A percentile compares a stretch with the other conserved stretches of the same genome.
These are phyloP conservation scores for Fusarium austroafricanum DNA, from an alignment of 2,329 filamentous ascomycete species.

Conservation along the genomic window DNA sequence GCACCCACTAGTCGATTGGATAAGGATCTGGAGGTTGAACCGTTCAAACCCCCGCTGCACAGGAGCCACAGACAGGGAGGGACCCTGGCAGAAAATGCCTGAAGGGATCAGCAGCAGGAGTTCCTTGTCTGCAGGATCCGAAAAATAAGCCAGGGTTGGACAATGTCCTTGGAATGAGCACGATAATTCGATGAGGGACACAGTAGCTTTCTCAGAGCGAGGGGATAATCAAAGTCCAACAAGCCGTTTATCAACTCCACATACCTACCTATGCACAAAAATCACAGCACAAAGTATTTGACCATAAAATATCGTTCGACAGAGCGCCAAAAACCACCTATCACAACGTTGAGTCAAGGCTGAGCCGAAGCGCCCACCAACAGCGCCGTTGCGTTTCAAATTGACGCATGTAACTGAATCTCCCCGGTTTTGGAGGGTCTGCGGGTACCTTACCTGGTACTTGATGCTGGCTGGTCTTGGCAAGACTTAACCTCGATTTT, in stretches of 20 bases:
- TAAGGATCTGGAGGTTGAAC: slow-evolving; percentile 21
- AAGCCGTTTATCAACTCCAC: neutral
- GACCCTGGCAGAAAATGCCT: slow-evolving; percentile 21
- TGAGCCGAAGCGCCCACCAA: slow-evolving; percentile 23
- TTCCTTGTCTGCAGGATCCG: slow-evolving; percentile 23
- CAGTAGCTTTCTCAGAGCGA: neutral
- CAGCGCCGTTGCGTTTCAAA: slow-evolving; percentile 35
- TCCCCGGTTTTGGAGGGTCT: slow-evolving; percentile 25
- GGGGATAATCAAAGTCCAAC: neutral
- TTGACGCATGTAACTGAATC: slow-evolving; percentile 24
- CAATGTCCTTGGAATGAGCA: neutral
- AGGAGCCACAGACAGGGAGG: slow-evolving; percentile 24
- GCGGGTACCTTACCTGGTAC: slow-evolving; percentile 24
- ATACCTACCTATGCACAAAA: neutral
- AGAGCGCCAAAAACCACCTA: slow-evolving; percentile 5
- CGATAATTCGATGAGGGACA: slow-evolving; percentile 8
- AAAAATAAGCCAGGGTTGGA: slow-evolving; percentile 9
- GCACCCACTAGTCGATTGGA: slow-evolving; percentile 29
- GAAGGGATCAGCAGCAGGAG: slow-evolving; percentile 31
- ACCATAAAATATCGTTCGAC: neutral
- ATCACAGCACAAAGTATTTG: neutral
- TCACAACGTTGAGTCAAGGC: slow-evolving; percentile 16
- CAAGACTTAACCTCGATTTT: neutral
- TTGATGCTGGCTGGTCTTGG: slow-evolving; percentile 14
- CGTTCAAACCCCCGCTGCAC: slow-evolving; percentile 10